Base-by-base conservation (phyloP, 169 alveolate species). In the Eimeria falciformis region DNA sequence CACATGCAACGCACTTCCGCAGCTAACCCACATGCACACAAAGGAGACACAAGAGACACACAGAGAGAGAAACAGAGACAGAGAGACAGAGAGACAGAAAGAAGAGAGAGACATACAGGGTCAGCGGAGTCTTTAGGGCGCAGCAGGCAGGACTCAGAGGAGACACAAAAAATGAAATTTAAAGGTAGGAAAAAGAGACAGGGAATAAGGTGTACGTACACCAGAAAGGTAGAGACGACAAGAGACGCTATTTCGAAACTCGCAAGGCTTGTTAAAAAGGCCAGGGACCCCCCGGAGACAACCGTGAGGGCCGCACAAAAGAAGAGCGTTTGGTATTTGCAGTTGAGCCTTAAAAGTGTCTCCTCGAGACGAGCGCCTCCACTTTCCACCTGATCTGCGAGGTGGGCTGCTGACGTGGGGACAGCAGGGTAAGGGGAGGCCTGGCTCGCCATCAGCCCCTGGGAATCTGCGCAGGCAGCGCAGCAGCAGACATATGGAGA, bases 361-460 rank as follows among this genome's bases (percentile, higher is more conserved):
- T 96, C 96, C 93, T 97, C 98, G 71, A 97, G 95, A 25, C 97
- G 93, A 56, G 97, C 98, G 25, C 98, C 98, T 27, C 98, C 98
- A 58, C 96, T 94, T 89, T 96, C 98, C 93, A 97, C 87, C 68
- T 96, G 97, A 58, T 93, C 96, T 3, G 95, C 96, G 9, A 93
- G 18, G 43, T 91, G 94, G 27, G 92, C 94, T 9, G 94, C 92
- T 18, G 94, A 82, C 12, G 94, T 40, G 27, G 94, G 92, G 5
- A 82, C 58, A 25, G 87, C 89, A 1, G 91, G 84, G 55, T 91
- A 82, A 25, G 83, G 83, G 23, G 83, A 73, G 0, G 83, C 27
- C 56, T 73, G 56, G 5, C 62, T 56, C 1, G 7, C 33, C 50
- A 77, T 43, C 3, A 77, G 69, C 27, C 87, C 87, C 47, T 77